These are phyloP conservation scores for Cystobasidium sp. DNA, from an alignment of 1,284 basidiomycete genomes.

Conservation along the genomic window DNA sequence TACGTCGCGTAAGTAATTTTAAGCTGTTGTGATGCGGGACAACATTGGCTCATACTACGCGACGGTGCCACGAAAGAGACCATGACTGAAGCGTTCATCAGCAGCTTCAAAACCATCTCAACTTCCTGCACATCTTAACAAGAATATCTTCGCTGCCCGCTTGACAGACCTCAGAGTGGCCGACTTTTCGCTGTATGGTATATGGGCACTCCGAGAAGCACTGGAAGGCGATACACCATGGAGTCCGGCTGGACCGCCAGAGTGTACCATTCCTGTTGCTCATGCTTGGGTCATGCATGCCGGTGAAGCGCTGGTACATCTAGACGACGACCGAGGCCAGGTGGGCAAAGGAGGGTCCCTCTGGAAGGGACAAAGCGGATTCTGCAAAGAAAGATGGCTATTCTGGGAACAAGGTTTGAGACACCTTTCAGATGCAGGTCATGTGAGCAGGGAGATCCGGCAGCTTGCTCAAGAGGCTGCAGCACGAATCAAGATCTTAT, in stretches of 20 bases:
- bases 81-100: not conserved
- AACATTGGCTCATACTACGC: too few species aligned
- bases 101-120: not conserved
- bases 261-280: conserved; percentile 19
- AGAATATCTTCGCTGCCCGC: conserved; percentile 21
- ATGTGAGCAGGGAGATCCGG: not conserved
- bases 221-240: conserved; percentile 31
- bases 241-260: conserved; percentile 3
- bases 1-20: conserved; percentile 6
- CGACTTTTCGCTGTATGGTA: conserved; percentile 14
- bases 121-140: not conserved
- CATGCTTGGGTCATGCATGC: conserved; percentile 23
- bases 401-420: conserved; percentile 29
- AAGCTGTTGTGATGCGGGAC: too few species aligned
- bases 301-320: not conserved
- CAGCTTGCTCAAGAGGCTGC: conserved; percentile 3
- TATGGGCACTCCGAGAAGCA: conserved; percentile 39
- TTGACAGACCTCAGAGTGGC: conserved; percentile 10
- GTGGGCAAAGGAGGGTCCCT: conserved; percentile 24
- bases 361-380: conserved; percentile 32
- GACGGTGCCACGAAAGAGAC: not conserved
- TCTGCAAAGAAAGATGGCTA: conserved; percentile 29
- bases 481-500: conserved; percentile 6
- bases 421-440: not conserved
- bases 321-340: conserved; percentile 22